Evolutionary conservation across 2,329 filamentous ascomycete species (phyloP).

Genomic region (Paecilomyces variotii): DNA sequence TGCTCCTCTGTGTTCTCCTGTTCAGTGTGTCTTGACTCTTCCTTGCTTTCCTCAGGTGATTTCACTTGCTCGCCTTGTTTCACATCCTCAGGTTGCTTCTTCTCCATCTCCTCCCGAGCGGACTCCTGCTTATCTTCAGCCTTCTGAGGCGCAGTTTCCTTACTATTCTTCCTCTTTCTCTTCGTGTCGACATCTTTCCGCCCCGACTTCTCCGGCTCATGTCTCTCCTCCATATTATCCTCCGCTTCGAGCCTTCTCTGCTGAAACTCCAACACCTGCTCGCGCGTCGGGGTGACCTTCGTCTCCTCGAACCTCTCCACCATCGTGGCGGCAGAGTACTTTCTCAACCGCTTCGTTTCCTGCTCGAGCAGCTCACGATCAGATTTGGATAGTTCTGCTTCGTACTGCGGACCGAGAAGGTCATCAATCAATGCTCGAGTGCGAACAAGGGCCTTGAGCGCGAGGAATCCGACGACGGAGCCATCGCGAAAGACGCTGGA

Average conservation of each 20-base stretch:
- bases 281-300: slow-evolving; percentile 14
- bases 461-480: slow-evolving; percentile 15
- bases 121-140: background rate
- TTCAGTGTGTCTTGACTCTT: background rate
- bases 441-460: slow-evolving; percentile 16
- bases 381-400: slow-evolving; percentile 14
- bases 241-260: background rate
- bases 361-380: slow-evolving; percentile 14
- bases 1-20: background rate
- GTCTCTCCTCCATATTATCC: background rate
- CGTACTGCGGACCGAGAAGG: slow-evolving; percentile 18
- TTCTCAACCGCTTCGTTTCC: slow-evolving; percentile 20
- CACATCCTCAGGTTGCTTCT: slow-evolving; percentile 10
- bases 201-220: slow-evolving; percentile 3
- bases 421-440: slow-evolving; percentile 29
- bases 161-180: background rate
- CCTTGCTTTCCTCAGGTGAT: background rate
- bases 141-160: background rate
- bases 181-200: slow-evolving; percentile 1
- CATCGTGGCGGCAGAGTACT: slow-evolving; percentile 19
- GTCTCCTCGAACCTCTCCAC: slow-evolving; percentile 7
- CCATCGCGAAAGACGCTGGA: slow-evolving; percentile 10
- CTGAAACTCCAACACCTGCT: slow-evolving; percentile 13
- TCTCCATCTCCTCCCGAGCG: background rate
- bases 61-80: slow-evolving; percentile 1